Evolutionary conservation across 1,284 basidiomycete species (phyloP).

Genomic region (Ceratobasidium papillatum): DNA sequence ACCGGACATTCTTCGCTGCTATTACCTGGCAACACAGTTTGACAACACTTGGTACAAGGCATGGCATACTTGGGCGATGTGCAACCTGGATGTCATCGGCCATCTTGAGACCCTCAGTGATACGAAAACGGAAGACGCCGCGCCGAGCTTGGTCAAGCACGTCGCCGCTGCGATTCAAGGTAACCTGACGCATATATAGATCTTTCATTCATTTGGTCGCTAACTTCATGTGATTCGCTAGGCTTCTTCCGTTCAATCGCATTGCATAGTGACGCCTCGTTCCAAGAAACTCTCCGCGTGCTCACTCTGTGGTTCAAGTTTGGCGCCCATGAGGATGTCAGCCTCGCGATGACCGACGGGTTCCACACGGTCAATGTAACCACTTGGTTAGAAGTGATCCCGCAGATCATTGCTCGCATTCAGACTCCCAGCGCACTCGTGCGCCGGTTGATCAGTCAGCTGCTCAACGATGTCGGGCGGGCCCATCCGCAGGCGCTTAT

Average conservation of each 20-base stretch:
- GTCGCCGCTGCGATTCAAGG: constrained; percentile 96
- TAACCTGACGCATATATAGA: constrained; percentile 50
- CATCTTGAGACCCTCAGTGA: constrained; percentile 76
- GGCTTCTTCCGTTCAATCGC: constrained; percentile 97
- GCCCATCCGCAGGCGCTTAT: constrained; percentile 98
- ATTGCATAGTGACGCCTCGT: constrained; percentile 86
- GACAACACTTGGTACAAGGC: constrained; percentile 98
- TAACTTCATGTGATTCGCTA: constrained; percentile 47
- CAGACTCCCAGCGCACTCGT: constrained; percentile 93
- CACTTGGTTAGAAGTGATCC: constrained; percentile 99
- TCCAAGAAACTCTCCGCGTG: constrained; percentile 94
- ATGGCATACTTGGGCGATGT: constrained; percentile 98
- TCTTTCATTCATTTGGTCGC: not conserved
- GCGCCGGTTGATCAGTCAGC: constrained; percentile 87
- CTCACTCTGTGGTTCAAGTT: constrained; percentile 99
- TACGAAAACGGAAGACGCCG: constrained; percentile 69
- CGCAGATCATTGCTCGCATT: constrained; percentile 98
- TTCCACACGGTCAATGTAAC: constrained; percentile 93
- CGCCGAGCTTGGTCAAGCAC: constrained; percentile 79
- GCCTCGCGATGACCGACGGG: constrained; percentile 87
- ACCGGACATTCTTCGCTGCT: constrained; percentile 84
- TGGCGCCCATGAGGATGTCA: constrained; percentile 91
- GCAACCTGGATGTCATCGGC: constrained; percentile 95
- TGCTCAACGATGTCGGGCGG: constrained; percentile 93
- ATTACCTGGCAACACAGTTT: constrained; percentile 88